Evolutionary conservation across 257 asterid species (phyloP).

Genomic region (Penstemon barbatus): DNA sequence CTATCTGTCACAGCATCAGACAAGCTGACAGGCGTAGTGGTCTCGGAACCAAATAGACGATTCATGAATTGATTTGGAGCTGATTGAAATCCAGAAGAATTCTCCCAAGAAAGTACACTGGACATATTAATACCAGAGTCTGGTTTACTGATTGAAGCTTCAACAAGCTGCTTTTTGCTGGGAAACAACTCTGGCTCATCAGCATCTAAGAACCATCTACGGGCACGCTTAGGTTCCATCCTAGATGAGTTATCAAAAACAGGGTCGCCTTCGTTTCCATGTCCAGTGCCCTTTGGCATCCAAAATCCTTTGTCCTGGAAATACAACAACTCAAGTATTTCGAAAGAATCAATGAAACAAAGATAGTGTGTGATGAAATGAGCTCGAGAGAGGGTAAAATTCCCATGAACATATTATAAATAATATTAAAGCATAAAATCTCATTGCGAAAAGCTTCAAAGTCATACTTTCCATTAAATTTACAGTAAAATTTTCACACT

Average conservation of each 20-base stretch:
- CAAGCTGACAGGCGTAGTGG: slow-evolving; percentile 36
- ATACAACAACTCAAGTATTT: slow-evolving; percentile 27
- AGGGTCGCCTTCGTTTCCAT: slow-evolving; percentile 51
- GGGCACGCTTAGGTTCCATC: slow-evolving; percentile 63
- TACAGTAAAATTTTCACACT: neutral
- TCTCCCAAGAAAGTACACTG: slow-evolving; percentile 65
- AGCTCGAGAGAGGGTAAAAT: neutral
- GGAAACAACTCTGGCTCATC: slow-evolving; percentile 65
- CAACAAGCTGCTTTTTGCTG: slow-evolving; percentile 66
- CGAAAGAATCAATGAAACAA: neutral
- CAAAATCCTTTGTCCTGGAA: slow-evolving; percentile 77
- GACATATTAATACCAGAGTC: slow-evolving; percentile 44
- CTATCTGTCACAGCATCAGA: slow-evolving; percentile 43
- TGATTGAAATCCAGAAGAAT: slow-evolving; percentile 54
- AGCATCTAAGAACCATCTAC: slow-evolving; percentile 61
- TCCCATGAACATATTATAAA: neutral
- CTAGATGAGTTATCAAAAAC: slow-evolving; percentile 63
- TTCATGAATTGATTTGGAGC: slow-evolving; percentile 61
- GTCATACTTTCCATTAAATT: neutral
- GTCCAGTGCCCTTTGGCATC: slow-evolving; percentile 68
- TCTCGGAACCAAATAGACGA: slow-evolving; percentile 62
- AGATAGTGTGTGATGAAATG: neutral
- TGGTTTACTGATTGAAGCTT: slow-evolving; percentile 48
- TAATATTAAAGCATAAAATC: neutral
- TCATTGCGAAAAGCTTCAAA: neutral